Evolutionary conservation across 2,329 filamentous ascomycete species (phyloP), one percentile per base, ranked within the genome.

Genomic region (Zarea fungicola): DNA sequence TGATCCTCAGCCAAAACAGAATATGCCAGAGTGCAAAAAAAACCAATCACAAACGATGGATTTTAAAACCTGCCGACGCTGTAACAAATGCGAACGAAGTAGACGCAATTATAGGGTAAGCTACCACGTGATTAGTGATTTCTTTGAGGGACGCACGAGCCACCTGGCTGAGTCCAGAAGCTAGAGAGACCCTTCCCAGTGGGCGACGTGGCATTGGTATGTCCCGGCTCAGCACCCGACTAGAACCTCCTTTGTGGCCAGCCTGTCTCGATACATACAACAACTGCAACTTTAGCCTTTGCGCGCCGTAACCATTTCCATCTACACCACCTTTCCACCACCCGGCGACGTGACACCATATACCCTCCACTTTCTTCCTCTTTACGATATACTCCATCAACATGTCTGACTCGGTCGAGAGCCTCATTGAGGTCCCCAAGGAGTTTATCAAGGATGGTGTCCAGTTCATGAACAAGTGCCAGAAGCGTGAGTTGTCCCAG

Each of bases 401-500:
- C 31, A 53, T 52, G 50, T 41, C 52, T 28, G 42, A 51, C 40
- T 23, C 39, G 13, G 50, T 87, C 60, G 81, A 85, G 67, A 82
- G 87, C 64, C 71, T 88, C 60, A 77, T 85, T 63, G 84, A 88
- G 57, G 76, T 83, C 64, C 82, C 82, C 59, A 73, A 74, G 64
- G 80, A 85, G 68, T 85, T 85, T 36, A 29, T 52, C 50, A 52
- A 48, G 50, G 50, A 52, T 18, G 50, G 50, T 22, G 42, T 78
- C 52, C 78, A 81, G 58, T 83, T 83, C 69, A 70, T 82, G 64
- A 76, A 75, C 68, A 70, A 76, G 59, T 81, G 78, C 73, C 78
- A 78, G 55, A 83, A 82, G 71, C 79, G 77, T 80, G 68, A 52
- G 76, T 68, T n/a, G 3, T 14, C 11, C 28, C 19, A 13, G 16